Percentiles rank a stretch among this genome's conserved stretches.
phyloP scores from a whole-genome alignment of 768 basidiomycete species.

The Leccinellum rugosiceps region DNA sequence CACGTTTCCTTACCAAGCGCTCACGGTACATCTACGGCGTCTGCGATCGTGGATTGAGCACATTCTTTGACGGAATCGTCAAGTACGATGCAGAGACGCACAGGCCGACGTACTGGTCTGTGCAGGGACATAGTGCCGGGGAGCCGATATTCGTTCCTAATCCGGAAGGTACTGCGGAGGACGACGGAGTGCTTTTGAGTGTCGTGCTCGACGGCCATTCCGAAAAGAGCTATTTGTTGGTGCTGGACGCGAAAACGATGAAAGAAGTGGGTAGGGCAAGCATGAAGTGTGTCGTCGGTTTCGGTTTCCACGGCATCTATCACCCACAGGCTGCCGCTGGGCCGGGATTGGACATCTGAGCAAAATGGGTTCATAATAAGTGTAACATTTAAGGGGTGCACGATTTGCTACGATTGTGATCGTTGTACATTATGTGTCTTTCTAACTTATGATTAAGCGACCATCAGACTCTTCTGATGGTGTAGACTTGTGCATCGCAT shows the following conservation, averaged over 20 bases:
- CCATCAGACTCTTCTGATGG: background rate
- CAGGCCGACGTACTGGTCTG: constrained; percentile 26
- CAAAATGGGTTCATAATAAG: background rate
- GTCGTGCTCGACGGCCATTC: constrained; percentile 34
- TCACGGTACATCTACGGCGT: constrained; percentile 35
- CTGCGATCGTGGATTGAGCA: constrained; percentile 27
- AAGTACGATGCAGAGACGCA: constrained; percentile 33
- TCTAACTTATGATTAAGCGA: background rate
- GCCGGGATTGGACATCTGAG: constrained; percentile 21
- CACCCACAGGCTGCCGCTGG: constrained; percentile 3
- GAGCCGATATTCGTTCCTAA: constrained; percentile 37
- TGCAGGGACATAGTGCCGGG: constrained; percentile 30
- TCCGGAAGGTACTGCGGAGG: constrained; percentile 30
- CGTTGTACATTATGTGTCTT: constrained; percentile 4
- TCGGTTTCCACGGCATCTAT: constrained; percentile 38
- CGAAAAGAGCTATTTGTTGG: constrained; percentile 34
- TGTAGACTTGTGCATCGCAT: too few relatives aligned
- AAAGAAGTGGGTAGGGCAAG: constrained; percentile 36
- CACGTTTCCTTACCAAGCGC: constrained; percentile 28
- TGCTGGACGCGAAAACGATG: constrained; percentile 36
- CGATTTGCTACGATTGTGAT: background rate
- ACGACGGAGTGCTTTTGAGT: constrained; percentile 37
- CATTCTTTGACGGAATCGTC: constrained; percentile 34
- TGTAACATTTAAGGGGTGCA: background rate
- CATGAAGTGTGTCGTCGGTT: constrained; percentile 29